phyloP scores from a whole-genome alignment of 306 rosid species.

The Malus sylvestris region DNA sequence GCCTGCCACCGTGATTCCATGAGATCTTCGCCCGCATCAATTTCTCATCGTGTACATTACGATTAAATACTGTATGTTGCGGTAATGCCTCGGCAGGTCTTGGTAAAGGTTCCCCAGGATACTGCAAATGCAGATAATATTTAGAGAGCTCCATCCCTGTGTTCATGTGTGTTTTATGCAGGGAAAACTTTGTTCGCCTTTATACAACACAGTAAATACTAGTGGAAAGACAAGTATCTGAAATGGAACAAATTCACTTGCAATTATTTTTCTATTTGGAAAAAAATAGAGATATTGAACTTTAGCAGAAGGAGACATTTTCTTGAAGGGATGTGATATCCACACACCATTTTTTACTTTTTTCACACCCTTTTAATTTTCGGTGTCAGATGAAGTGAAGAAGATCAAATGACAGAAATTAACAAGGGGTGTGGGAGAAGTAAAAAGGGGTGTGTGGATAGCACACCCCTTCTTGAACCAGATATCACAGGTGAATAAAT shows the following conservation, averaged over 20 bases:
- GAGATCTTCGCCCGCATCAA: conserved; percentile 43
- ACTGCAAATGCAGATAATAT: conserved; percentile 37
- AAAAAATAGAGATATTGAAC: background rate
- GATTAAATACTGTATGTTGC: conserved; percentile 26
- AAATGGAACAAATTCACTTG: background rate
- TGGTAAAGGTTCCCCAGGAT: conserved; percentile 25
- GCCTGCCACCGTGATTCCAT: conserved; percentile 64
- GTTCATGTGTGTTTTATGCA: background rate
- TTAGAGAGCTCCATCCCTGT: conserved; percentile 1
- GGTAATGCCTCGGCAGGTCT: conserved; percentile 17
- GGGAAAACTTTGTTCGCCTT: background rate
- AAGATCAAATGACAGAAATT: too few relatives aligned
- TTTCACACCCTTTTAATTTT: too few relatives aligned
- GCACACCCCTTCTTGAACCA: background rate
- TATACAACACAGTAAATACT: background rate
- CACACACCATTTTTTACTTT: too few relatives aligned
- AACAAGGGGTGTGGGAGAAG: too few relatives aligned
- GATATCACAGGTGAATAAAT: background rate
- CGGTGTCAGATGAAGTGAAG: too few relatives aligned
- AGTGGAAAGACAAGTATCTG: background rate
- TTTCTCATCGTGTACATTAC: conserved; percentile 26
- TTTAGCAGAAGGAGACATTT: background rate
- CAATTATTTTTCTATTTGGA: background rate
- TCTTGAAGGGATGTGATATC: background rate
- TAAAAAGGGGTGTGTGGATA: too few relatives aligned